phyloP scores from a whole-genome alignment of 2,329 filamentous ascomycete genomes.

The Sporothrix globosa region DNA sequence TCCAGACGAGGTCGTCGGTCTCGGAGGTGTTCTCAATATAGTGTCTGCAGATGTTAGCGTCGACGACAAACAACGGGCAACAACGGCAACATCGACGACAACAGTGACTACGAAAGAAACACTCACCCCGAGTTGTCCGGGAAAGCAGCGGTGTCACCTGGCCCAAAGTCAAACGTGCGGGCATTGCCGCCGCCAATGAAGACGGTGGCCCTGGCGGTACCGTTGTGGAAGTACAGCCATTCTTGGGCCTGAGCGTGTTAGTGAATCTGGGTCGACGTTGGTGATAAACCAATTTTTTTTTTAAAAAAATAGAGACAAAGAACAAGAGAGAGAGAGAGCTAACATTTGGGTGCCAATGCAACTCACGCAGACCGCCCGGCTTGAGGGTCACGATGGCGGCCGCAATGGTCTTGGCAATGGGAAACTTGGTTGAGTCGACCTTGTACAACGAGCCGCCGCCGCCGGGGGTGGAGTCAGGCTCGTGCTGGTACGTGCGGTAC shows the following conservation, averaged over 20 bases:
- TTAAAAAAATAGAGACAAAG: neutral
- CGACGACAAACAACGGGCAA: neutral
- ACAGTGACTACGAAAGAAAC: neutral
- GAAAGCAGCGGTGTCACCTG: slow-evolving; percentile 70
- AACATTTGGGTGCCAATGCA: slow-evolving; percentile 72
- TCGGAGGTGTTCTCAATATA: slow-evolving; percentile 71
- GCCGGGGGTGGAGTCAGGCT: slow-evolving; percentile 44
- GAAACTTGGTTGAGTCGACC: slow-evolving; percentile 70
- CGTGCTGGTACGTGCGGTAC: slow-evolving; percentile 61
- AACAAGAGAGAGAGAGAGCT: slow-evolving; percentile 37
- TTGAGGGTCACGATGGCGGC: slow-evolving; percentile 66
- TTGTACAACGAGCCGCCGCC: slow-evolving; percentile 58
- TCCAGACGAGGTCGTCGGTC: slow-evolving; percentile 64
- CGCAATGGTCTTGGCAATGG: slow-evolving; percentile 66
- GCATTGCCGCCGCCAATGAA: slow-evolving; percentile 65
- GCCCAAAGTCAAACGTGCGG: slow-evolving; percentile 67
- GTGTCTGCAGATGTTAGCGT: slow-evolving; percentile 50
- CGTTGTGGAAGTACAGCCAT: slow-evolving; percentile 72
- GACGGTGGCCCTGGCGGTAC: slow-evolving; percentile 63
- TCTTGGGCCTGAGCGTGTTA: slow-evolving; percentile 60
- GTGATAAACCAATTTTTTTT: too few relatives aligned
- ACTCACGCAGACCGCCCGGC: slow-evolving; percentile 64
- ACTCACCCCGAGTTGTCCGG: slow-evolving; percentile 61
- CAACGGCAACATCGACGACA: neutral
- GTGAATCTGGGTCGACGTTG: neutral